Conservation (phyloP, 2,329 filamentous ascomycete genomes). For the Lachnellula suecica region DNA sequence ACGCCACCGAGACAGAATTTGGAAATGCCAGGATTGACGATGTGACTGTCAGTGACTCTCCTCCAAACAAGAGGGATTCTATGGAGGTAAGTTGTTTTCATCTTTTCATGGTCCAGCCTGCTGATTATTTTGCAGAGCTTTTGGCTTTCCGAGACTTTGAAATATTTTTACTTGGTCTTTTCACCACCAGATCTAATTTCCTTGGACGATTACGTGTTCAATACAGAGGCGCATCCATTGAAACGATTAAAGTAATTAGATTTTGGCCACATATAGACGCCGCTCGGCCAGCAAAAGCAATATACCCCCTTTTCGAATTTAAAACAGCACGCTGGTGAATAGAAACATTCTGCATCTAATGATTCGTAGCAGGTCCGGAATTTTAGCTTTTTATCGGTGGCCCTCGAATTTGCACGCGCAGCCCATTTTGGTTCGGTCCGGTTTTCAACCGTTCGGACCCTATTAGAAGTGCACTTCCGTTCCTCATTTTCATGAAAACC, state of each 20-base stretch:
- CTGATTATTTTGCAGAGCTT: slow-evolving; percentile 37
- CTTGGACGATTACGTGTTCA: slow-evolving; percentile 58
- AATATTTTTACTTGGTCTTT: slow-evolving; percentile 57
- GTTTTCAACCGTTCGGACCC: too few species aligned
- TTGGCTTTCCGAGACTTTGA: slow-evolving; percentile 63
- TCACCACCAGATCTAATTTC: slow-evolving; percentile 49
- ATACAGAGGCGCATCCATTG: slow-evolving; percentile 24
- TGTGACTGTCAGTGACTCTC: slow-evolving; percentile 26
- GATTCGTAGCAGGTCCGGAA: too few species aligned
- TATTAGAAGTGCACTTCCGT: too few species aligned
- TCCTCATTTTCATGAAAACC: too few species aligned
- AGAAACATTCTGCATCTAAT: too few species aligned
- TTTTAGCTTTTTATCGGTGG: too few species aligned
- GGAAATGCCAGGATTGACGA: slow-evolving; percentile 41
- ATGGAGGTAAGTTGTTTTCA: slow-evolving; percentile 42
- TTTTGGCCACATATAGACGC: background rate
- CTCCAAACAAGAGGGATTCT: slow-evolving; percentile 41
- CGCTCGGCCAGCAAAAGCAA: background rate
- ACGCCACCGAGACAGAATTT: slow-evolving; percentile 38
- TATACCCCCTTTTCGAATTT: background rate
- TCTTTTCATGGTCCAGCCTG: background rate
- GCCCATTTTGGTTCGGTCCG: too few species aligned
- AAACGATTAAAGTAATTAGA: slow-evolving; percentile 3
- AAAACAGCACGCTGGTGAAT: too few species aligned
- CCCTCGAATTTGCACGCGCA: too few species aligned